These are phyloP conservation scores for Penicillium atrosanguineum DNA, from an alignment of 495 filamentous ascomycete species.

Conservation along the genomic window DNA sequence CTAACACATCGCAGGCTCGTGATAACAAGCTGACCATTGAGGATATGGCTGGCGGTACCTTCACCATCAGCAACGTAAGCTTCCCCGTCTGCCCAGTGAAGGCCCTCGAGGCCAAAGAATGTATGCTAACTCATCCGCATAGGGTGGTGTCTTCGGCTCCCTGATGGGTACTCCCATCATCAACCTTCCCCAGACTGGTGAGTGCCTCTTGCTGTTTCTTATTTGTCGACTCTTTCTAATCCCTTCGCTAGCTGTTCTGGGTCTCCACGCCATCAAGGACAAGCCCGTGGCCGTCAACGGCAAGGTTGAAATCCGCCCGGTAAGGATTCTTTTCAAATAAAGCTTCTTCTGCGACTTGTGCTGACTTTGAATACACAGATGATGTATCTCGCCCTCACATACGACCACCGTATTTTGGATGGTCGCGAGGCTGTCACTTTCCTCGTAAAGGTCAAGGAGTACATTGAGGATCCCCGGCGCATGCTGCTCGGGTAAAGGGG, in stretches of 20 bases:
- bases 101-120: not conserved
- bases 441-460: slow-evolving; percentile 96
- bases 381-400: slow-evolving; percentile 98
- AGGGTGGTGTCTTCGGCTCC: slow-evolving; percentile 72
- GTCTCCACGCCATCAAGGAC: slow-evolving; percentile 98
- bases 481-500: slow-evolving; percentile 69
- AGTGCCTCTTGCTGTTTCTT: slow-evolving; percentile 4
- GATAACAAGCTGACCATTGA: slow-evolving; percentile 98
- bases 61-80: slow-evolving; percentile 93
- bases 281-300: slow-evolving; percentile 86
- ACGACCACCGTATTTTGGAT: slow-evolving; percentile 93
- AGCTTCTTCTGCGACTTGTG: not conserved
- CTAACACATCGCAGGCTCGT: slow-evolving; percentile 58
- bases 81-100: not conserved
- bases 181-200: slow-evolving; percentile 87
- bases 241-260: slow-evolving; percentile 67
- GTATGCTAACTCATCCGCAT: slow-evolving; percentile 7
- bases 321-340: slow-evolving; percentile 33
- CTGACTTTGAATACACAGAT: slow-evolving; percentile 53
- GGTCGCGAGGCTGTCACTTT: slow-evolving; percentile 96
- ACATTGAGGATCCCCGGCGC: slow-evolving; percentile 91
- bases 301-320: slow-evolving; percentile 86
- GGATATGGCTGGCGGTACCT: slow-evolving; percentile 98
- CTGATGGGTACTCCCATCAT: slow-evolving; percentile 99
- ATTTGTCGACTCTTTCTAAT: slow-evolving; percentile 16